Base-by-base conservation (phyloP, 352 stramenopile genomes). In the Globisporangium spinosum region DNA sequence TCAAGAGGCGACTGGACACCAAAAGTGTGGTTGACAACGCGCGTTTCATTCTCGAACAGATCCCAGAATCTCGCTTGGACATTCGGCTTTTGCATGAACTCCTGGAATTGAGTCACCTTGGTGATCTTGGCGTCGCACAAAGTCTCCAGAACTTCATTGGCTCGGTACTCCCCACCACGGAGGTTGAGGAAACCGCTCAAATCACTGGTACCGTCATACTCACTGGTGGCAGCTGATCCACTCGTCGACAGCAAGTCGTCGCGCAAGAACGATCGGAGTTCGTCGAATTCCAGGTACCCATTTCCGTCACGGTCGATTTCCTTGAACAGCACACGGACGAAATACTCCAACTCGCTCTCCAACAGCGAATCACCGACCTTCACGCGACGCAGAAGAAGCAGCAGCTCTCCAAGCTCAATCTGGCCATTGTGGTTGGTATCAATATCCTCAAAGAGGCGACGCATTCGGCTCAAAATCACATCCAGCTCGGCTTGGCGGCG, bases 201-300 rank as follows among this genome's bases (percentile, higher is more conserved):
- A 9, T 78, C 60, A 61, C 75, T 80, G 35, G 77, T 84, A 9
- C 80, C 77, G 54, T 83, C 82, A 29, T 69, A 73, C 32, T 86
- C 75, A 32, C 22, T 29, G 10, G 9, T 47, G 17, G 22, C 23
- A 55, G 72, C 59, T 3, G 72, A 70, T 15, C 27, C 63, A 5
- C 23, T 57, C 32, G 68, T 59, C 9, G 62, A 38, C 47, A 87
- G 34, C 61, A 87, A 51, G 12, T 88, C 80, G 70, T 87, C 80
- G 7, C 76, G 77, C 58, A 86, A 76, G 65, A 77, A 93, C 20
- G 89, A 86, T 23, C 97, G 77, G 58, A 99, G 96, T 68, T 98
- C 95, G 35, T 98, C 91, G 70, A 99, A 98, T 71, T 98, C 95
- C 29, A 98, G 90, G 57, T 87, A 89, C 0, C 95, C 93, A 22